Conservation (phyloP, 2,329 filamentous ascomycete genomes). For the Epichloe sp. region DNA sequence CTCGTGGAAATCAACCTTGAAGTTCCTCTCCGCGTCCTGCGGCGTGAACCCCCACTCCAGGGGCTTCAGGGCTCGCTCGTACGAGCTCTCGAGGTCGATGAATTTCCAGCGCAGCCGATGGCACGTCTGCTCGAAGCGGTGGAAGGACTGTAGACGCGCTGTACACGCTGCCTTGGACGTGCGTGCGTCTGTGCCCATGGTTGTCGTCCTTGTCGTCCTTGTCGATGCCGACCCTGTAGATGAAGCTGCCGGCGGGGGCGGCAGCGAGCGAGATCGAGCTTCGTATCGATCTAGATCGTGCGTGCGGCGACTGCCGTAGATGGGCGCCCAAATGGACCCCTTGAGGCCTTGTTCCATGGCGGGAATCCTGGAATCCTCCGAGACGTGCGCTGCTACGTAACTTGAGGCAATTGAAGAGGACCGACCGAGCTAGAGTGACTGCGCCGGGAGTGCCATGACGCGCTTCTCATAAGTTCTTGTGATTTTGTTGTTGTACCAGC, state of each 20-base stretch:
- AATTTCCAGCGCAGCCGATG: slow-evolving; percentile 51
- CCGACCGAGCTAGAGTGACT: background rate
- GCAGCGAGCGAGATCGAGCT: slow-evolving; percentile 2
- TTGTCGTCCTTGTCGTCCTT: background rate
- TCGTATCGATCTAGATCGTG: background rate
- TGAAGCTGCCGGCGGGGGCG: background rate
- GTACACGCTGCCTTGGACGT: background rate
- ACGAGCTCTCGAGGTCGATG: slow-evolving; percentile 43
- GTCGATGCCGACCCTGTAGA: background rate
- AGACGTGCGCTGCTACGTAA: background rate
- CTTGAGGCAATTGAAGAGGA: background rate
- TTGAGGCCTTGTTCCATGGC: slow-evolving; percentile 3
- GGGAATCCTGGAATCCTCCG: background rate
- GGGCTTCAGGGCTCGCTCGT: slow-evolving; percentile 34
- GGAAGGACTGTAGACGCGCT: slow-evolving; percentile 28
- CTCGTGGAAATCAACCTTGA: slow-evolving; percentile 68
- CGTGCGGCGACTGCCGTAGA: background rate
- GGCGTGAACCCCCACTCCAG: slow-evolving; percentile 19
- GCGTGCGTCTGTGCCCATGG: background rate
- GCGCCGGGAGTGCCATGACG: background rate
- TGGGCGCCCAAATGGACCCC: slow-evolving; percentile 6
- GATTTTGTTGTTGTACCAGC: no score
- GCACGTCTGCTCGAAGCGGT: slow-evolving; percentile 47
- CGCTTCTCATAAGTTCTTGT: background rate
- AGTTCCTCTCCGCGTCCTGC: slow-evolving; percentile 49